Evolutionary conservation across 179 eudicot genomes (phyloP).

Genomic region (Spergularia azorica): DNA sequence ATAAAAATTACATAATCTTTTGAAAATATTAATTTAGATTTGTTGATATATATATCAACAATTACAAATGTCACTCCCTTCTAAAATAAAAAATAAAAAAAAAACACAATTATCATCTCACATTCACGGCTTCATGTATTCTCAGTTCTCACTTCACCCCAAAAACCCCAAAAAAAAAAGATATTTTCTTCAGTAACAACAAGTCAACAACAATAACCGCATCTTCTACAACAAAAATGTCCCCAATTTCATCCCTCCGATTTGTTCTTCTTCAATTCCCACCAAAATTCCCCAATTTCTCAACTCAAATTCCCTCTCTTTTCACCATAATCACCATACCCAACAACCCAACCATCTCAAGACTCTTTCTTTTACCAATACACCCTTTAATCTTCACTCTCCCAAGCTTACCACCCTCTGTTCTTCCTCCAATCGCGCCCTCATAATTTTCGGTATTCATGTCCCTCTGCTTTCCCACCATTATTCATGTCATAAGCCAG

Average conservation of each 20-base stretch:
- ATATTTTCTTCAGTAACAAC: neutral
- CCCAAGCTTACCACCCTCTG: neutral
- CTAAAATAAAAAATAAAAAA: no score
- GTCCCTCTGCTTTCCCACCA: no score
- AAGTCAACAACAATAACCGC: neutral
- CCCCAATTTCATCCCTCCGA: slow-evolving; percentile 23
- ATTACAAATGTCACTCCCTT: no score
- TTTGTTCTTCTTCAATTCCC: slow-evolving; percentile 15
- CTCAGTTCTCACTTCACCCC: neutral
- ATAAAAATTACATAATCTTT: no score
- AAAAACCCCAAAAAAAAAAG: no score
- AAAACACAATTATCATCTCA: no score
- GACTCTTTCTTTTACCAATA: slow-evolving; percentile 16
- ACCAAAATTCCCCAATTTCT: slow-evolving; percentile 8
- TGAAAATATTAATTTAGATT: no score
- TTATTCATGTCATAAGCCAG: no score
- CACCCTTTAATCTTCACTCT: neutral
- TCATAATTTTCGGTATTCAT: no score
- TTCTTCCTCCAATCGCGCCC: neutral
- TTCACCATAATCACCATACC: neutral
- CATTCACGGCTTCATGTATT: no score
- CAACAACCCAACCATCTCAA: neutral
- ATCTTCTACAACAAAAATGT: neutral
- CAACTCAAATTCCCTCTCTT: neutral
- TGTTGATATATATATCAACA: no score